Evolutionary conservation across 306 rosid genomes (phyloP), one percentile per base, ranked within the genome.

Genomic region (Sphenostylis stenocarpa): DNA sequence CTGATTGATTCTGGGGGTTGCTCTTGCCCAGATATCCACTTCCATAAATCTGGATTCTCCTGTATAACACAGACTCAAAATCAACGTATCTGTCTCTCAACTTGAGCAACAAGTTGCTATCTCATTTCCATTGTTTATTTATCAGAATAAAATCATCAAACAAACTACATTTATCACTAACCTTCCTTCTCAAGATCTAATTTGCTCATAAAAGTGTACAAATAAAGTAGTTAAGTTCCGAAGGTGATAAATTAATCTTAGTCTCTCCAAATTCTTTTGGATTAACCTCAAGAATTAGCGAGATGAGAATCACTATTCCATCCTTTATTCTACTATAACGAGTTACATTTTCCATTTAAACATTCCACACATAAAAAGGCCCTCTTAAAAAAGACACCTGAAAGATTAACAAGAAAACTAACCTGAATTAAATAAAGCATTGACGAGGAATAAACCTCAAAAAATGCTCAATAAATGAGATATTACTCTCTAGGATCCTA

Each of bases 1-100:
- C 63, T 41, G 73, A 94, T 44, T 66, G 85, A 75, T 70, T 89
- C 88, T 1, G 96, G 98, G 47, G 97, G 90, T 72, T 86, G 87
- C 77, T 91, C 97, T 82, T 94, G 97, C 66, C 96, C 95, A 43
- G 87, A 87, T 73, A 94, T 45, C 98, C 98, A 94, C 80, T 78
- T 90, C 98, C 96, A 94, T 65, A 94, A 82, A 84, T 91, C 93
- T 33, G 98, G 98, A 78, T 94, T 91, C 81, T 94, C 96, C 98
- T 91, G 83, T 43, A 84, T 29, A 79, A 68, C 58, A 49, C 0
- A 7, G 48, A 78, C 43, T 23, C 51, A 72, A 38, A 38, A 44
- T 21, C 12, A 80, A 52, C 38, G 38, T 20, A 56, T 38, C 10
- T 16, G 36, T 43, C 62, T 74, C 51, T 7, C 19, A 53, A 67